Evolutionary conservation across 1,139 yeast genomes (phyloP), one percentile per base, ranked within the genome.

Genomic region (Debaryomycetaceae sp.): DNA sequence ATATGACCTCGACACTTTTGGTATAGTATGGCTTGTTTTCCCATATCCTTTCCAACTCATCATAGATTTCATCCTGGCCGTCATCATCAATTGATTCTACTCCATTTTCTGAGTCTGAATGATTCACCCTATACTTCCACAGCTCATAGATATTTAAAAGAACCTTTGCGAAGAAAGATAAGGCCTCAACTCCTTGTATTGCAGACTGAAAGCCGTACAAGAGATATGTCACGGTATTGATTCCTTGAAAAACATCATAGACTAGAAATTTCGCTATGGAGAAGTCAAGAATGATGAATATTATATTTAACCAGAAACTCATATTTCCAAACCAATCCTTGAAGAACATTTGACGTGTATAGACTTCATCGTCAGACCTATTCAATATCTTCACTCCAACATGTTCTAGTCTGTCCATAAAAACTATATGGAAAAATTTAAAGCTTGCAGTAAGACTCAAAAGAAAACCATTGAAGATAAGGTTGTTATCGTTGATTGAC

Each of bases 171-270:
- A 71, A 64, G 41, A 75, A 68, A 6, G 80, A 68, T 20, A 80
- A 53, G 20, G 82, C 62, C 42, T 83, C 85, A 24, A 85, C 72
- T 13, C 81, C 78, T 48, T 85, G 72, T 42, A 87, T 68, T 5
- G 87, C 83, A 60, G 85, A 85, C 54, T 87, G 95, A 60, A 88
- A 83, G 0, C 93, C 93, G 63, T 87, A 84, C 33, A 80, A 67
- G 62, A 76, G 55, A 73, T 83, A 72, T 2, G 68, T 82, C 58
- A 63, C 79, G 58, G 60, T 79, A 66, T 60, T 80, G 62, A 55
- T 70, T 39, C 78, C 78, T 49, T 68, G 74, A 50, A 81, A 76
- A 3, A 83, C 77, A 52, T 81, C 85, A 52, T 78, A 78, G 9
- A 83, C 78, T 51, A 88, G 78, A 39, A 76, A 68, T 43, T 72